These are phyloP conservation scores for Rhododendron ferrugineum DNA, from an alignment of 148 eudicot genomes.

Conservation along the genomic window DNA sequence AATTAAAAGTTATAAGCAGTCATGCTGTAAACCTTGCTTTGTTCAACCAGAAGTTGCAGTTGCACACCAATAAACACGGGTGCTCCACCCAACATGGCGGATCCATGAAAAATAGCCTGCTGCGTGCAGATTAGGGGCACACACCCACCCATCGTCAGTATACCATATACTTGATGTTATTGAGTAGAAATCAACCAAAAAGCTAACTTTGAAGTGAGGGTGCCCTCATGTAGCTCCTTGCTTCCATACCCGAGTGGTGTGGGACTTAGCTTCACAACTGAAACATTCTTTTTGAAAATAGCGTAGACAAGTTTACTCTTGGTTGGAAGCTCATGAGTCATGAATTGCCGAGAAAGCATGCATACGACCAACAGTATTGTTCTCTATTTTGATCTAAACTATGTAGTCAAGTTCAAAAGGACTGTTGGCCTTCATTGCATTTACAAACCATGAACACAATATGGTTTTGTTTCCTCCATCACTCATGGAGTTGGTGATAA, in stretches of 20 bases:
- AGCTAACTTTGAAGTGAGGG: neutral
- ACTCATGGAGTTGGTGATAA: neutral
- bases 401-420: neutral
- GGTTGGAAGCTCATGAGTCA: neutral
- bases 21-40: neutral
- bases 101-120: neutral
- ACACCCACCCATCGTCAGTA: no score
- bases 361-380: neutral
- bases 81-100: neutral
- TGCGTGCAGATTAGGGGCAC: neutral
- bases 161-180: neutral
- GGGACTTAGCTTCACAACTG: neutral
- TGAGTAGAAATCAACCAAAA: neutral
- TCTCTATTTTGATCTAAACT: neutral
- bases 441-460: neutral
- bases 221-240: neutral
- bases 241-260: neutral
- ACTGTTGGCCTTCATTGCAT: neutral
- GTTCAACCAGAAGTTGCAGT: neutral
- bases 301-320: neutral
- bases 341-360: neutral
- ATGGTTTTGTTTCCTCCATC: neutral
- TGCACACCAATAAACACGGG: neutral
- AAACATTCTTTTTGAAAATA: neutral
- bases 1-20: neutral